These are phyloP conservation scores for Fragaria iinumae DNA, from an alignment of 306 rosid genomes.

Conservation along the genomic window DNA sequence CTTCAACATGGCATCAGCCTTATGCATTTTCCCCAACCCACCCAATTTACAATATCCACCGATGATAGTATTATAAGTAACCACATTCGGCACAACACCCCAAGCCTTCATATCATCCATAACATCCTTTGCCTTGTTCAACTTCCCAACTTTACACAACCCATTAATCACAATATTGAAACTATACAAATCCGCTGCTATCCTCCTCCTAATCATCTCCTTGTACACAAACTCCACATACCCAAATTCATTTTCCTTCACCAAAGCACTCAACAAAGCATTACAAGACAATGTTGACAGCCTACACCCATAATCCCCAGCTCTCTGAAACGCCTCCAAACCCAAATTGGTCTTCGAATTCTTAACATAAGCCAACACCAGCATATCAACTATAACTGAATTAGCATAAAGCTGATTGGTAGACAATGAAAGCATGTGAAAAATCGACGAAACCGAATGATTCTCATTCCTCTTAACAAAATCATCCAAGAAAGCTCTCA, in stretches of 20 bases:
- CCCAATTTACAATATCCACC: constrained; percentile 78
- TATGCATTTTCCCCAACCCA: constrained; percentile 68
- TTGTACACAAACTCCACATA: constrained; percentile 59
- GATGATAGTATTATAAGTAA: constrained; percentile 71
- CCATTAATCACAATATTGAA: constrained; percentile 61
- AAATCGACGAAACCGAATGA: constrained; percentile 54
- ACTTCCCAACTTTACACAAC: constrained; percentile 79
- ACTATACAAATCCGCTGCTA: constrained; percentile 46
- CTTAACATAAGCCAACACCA: constrained; percentile 59
- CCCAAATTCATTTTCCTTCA: constrained; percentile 52
- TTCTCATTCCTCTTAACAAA: constrained; percentile 49
- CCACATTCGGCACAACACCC: constrained; percentile 60
- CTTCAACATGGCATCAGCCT: constrained; percentile 74
- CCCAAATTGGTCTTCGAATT: constrained; percentile 46
- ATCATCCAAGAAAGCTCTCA: constrained; percentile 58
- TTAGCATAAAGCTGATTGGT: constrained; percentile 35
- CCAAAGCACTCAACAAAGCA: constrained; percentile 66
- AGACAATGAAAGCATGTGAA: constrained; percentile 46
- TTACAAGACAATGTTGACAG: constrained; percentile 64
- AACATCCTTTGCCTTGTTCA: constrained; percentile 69
- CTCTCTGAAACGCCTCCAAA: constrained; percentile 66
- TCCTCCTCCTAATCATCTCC: constrained; percentile 69
- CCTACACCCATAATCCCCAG: constrained; percentile 70
- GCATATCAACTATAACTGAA: constrained; percentile 63
- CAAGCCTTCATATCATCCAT: constrained; percentile 75